Evolutionary conservation across 768 basidiomycete genomes (phyloP).

Genomic region (Imleria badia): DNA sequence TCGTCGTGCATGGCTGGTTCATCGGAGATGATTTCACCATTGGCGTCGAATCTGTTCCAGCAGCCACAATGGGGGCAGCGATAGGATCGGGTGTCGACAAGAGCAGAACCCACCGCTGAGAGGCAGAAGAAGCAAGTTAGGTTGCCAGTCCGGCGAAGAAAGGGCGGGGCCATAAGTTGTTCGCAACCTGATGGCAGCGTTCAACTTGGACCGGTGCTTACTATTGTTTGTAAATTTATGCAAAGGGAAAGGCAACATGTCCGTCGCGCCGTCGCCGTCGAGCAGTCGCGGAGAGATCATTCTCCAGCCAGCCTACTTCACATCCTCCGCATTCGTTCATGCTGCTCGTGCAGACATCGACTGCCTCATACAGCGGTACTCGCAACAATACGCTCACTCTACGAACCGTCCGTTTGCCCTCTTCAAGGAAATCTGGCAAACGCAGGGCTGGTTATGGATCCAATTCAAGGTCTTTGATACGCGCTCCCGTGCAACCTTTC

Average conservation of each 20-base stretch:
- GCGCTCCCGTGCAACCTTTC: slow-evolving; percentile 61
- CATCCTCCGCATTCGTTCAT: slow-evolving; percentile 70
- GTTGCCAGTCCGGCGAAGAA: slow-evolving; percentile 55
- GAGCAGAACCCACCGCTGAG: slow-evolving; percentile 39
- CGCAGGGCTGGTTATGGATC: slow-evolving; percentile 70
- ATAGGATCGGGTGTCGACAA: slow-evolving; percentile 55
- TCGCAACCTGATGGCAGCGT: no score
- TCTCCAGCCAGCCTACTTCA: slow-evolving; percentile 76
- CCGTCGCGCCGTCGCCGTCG: slow-evolving; percentile 54
- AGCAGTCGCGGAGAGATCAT: slow-evolving; percentile 57
- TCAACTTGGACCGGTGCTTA: background rate
- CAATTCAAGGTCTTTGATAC: slow-evolving; percentile 74
- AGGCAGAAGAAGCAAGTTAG: slow-evolving; percentile 75
- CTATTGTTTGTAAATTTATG: slow-evolving; percentile 14
- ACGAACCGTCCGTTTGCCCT: slow-evolving; percentile 53
- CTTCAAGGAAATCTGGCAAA: slow-evolving; percentile 71
- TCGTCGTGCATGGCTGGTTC: slow-evolving; percentile 90
- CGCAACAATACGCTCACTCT: slow-evolving; percentile 43
- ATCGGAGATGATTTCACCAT: slow-evolving; percentile 79
- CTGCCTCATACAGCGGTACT: slow-evolving; percentile 50
- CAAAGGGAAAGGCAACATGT: slow-evolving; percentile 34
- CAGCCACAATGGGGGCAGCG: slow-evolving; percentile 67
- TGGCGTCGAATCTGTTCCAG: slow-evolving; percentile 70
- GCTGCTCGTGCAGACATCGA: slow-evolving; percentile 65
- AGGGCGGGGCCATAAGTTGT: slow-evolving; percentile 19